A percentile compares a stretch with the other conserved stretches of the same genome.
Conservation (phyloP, 164 flowering plant genomes). For the Magnolia changhungtana region DNA sequence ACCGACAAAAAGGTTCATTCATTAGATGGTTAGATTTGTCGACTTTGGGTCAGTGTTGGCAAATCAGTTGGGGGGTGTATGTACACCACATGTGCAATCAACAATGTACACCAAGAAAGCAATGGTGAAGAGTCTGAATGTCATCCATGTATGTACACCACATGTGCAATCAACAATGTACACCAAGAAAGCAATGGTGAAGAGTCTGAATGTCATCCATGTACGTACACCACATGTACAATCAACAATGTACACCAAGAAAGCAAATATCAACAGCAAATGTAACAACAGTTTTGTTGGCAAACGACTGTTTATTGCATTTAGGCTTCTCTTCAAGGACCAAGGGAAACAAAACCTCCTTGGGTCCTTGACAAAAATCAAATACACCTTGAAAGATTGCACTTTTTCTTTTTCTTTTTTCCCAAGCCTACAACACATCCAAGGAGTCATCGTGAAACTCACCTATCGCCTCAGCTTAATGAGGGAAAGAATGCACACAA, state of each 20-base stretch:
- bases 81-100: neutral
- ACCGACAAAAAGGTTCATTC: no score
- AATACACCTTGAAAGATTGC: neutral
- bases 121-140: neutral
- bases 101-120: neutral
- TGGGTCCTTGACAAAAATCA: neutral
- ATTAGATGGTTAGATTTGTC: no score
- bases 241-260: neutral
- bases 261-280: neutral
- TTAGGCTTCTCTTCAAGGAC: neutral
- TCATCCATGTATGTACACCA: neutral
- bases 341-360: neutral
- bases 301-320: neutral
- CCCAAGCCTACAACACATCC: neutral
- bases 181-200: neutral
- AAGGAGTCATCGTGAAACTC: neutral
- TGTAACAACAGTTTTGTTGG: neutral
- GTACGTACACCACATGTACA: neutral
- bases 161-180: neutral
- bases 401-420: neutral
- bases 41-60: neutral
- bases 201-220: neutral
- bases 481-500: constrained; percentile 4
- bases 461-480: neutral
- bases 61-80: neutral